Percentiles rank a stretch among this genome's conserved stretches.
Evolutionary conservation across 2,329 filamentous ascomycete genomes (phyloP).

Genomic region (Sporothrix protearum): DNA sequence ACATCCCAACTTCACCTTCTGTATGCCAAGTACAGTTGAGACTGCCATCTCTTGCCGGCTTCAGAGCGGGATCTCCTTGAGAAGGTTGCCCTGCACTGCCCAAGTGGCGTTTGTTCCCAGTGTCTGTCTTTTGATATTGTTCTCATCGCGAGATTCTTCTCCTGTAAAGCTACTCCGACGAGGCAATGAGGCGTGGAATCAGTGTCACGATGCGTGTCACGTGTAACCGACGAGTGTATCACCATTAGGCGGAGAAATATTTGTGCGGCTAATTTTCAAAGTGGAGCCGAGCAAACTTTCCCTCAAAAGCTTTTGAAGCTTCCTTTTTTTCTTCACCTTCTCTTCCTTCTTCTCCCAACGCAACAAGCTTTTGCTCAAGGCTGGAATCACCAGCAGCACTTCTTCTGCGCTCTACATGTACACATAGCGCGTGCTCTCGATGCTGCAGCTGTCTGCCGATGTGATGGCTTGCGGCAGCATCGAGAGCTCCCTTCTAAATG

Average conservation of each 20-base stretch:
- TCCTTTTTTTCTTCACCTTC: not conserved
- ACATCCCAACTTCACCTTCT: not conserved
- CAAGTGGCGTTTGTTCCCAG: not conserved
- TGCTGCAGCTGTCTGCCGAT: not conserved
- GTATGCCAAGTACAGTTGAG: not conserved
- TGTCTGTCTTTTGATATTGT: not conserved
- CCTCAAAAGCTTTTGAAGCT: slow-evolving; percentile 4
- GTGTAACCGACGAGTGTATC: not conserved
- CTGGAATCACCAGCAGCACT: not conserved
- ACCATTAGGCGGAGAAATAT: slow-evolving; percentile 16
- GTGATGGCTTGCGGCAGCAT: not conserved
- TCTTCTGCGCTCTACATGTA: not conserved
- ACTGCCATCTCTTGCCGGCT: not conserved
- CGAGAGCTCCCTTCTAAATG: slow-evolving; percentile 4
- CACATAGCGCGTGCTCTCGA: slow-evolving; percentile 3
- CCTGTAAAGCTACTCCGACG: not conserved
- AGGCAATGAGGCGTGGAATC: too few relatives aligned
- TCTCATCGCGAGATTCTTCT: not conserved
- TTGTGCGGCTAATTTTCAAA: slow-evolving; percentile 17
- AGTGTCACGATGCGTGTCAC: not conserved
- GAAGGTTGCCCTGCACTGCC: not conserved
- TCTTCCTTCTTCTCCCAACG: not conserved
- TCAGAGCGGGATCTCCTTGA: too few relatives aligned
- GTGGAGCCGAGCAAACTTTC: slow-evolving; percentile 9
- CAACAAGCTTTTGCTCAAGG: not conserved